phyloP scores from a whole-genome alignment of 1,139 yeast species.

The Hanseniaspora gamundiae region DNA sequence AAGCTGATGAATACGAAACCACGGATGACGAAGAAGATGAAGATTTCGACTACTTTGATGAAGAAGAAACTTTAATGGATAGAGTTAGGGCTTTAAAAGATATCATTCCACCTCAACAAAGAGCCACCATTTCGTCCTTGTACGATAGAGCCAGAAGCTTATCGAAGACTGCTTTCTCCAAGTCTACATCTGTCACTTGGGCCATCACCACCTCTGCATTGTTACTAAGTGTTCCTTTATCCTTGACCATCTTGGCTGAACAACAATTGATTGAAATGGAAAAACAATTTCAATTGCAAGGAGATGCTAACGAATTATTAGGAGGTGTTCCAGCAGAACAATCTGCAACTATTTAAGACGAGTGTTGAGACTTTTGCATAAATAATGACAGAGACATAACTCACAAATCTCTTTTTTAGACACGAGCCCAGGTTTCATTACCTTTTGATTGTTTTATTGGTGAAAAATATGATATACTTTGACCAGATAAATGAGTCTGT shows the following conservation, averaged over 20 bases:
- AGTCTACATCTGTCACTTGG: conserved; percentile 76
- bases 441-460: background rate
- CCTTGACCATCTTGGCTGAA: conserved; percentile 81
- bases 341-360: conserved; percentile 13
- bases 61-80: conserved; percentile 73
- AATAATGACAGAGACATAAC: background rate
- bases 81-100: conserved; percentile 87
- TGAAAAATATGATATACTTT: too few species aligned
- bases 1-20: conserved; percentile 23
- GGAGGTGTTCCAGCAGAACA: conserved; percentile 42
- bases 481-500: background rate
- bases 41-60: conserved; percentile 64
- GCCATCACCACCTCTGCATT: conserved; percentile 70
- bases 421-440: too few species aligned
- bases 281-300: conserved; percentile 79
- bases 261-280: conserved; percentile 91
- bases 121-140: conserved; percentile 33
- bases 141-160: conserved; percentile 29
- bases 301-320: conserved; percentile 70
- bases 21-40: conserved; percentile 50
- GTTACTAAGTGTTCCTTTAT: conserved; percentile 84
- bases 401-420: too few species aligned
- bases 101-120: conserved; percentile 79
- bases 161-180: conserved; percentile 36
- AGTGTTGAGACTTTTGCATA: background rate